Evolutionary conservation across 768 basidiomycete species (phyloP).

Genomic region (Trametes meyenii): DNA sequence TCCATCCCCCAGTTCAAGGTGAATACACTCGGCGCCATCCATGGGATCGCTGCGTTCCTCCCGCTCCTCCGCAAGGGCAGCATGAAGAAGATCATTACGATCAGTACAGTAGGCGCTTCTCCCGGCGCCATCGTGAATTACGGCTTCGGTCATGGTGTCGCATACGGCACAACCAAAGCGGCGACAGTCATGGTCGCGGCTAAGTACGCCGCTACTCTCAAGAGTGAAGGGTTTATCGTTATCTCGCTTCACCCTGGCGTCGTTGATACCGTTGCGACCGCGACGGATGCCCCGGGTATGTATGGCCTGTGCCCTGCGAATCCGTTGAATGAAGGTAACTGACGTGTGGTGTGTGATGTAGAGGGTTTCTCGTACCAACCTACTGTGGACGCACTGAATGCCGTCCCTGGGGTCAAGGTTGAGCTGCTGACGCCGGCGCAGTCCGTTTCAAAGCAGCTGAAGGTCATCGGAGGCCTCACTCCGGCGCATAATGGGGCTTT

Average conservation of each 20-base stretch:
- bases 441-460: not conserved
- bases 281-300: not conserved
- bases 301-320: too few species aligned
- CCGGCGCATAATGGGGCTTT: not conserved
- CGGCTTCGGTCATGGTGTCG: too few species aligned
- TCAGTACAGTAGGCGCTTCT: conserved; percentile 37
- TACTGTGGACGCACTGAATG: too few species aligned
- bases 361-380: too few species aligned
- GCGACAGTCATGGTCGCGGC: conserved; percentile 41
- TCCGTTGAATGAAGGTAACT: too few species aligned
- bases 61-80: conserved; percentile 39
- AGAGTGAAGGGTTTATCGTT: conserved; percentile 37
- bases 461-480: not conserved
- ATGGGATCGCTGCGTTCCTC: conserved; percentile 41
- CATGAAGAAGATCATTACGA: conserved; percentile 39
- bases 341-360: not conserved
- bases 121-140: too few species aligned
- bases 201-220: conserved; percentile 39
- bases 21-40: conserved; percentile 42
- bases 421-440: not conserved
- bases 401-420: too few species aligned
- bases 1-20: conserved; percentile 30
- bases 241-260: conserved; percentile 40
- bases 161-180: conserved; percentile 42
- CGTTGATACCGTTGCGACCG: conserved; percentile 33